phyloP scores from a whole-genome alignment of 2,329 filamentous ascomycete genomes.

The Xylariaceae sp. region DNA sequence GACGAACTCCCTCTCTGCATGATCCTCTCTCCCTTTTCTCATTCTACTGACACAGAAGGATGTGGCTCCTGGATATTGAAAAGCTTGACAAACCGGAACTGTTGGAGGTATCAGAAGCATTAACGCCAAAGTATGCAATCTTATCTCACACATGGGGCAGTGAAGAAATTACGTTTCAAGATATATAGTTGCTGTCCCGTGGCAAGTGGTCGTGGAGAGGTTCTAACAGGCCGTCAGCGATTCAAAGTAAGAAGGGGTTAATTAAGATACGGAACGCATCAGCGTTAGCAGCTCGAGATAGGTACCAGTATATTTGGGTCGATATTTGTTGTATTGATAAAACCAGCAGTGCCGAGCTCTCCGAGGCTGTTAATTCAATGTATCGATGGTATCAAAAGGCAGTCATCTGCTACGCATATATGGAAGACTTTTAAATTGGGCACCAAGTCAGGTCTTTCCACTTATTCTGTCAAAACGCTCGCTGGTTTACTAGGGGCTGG shows the following conservation, averaged over 20 bases:
- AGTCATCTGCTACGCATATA: slow-evolving; percentile 12
- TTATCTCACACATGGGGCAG: slow-evolving; percentile 13
- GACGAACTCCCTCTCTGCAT: too few species aligned
- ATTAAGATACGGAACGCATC: slow-evolving; percentile 10
- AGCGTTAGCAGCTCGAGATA: slow-evolving; percentile 8
- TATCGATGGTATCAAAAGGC: slow-evolving; percentile 11
- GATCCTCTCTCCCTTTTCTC: too few species aligned
- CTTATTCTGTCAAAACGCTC: slow-evolving; percentile 4
- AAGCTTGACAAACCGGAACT: slow-evolving; percentile 2
- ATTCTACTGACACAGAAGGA: neutral
- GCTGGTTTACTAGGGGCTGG: slow-evolving; percentile 14
- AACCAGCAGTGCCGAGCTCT: slow-evolving; percentile 14
- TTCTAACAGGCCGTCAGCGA: slow-evolving; percentile 4
- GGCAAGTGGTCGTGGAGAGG: slow-evolving; percentile 1
- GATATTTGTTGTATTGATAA: slow-evolving; percentile 18
- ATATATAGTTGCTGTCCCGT: slow-evolving; percentile 5
- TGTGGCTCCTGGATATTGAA: slow-evolving; percentile 8
- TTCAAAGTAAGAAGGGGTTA: slow-evolving; percentile 14
- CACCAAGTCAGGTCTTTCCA: neutral
- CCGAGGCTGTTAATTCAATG: slow-evolving; percentile 15
- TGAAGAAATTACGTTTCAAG: slow-evolving; percentile 13
- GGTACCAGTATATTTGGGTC: slow-evolving; percentile 11
- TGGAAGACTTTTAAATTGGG: slow-evolving; percentile 11
- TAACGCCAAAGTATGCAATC: slow-evolving; percentile 8
- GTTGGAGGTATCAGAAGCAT: slow-evolving; percentile 8